Base-by-base conservation (phyloP, 2,329 filamentous ascomycete genomes). In the Stachybotrys chlorohalonatus region DNA sequence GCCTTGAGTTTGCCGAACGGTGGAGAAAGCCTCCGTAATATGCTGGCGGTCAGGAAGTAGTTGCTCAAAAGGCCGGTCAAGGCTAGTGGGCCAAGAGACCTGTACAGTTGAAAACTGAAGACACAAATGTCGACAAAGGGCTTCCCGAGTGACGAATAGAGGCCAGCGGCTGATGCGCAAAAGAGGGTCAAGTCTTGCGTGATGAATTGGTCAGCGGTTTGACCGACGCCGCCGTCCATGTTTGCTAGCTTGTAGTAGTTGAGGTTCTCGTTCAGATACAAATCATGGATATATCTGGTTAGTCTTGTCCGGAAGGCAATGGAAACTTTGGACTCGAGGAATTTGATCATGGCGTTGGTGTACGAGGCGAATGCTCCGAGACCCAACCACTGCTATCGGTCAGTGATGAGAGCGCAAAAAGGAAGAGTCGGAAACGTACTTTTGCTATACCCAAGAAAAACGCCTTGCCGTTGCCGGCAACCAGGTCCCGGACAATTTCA, bases 281-380 rank as follows among this genome's bases (percentile, higher is more conserved):
- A 75, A 65, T 99, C 94, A 71, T 99, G 94, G 53, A 99, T 96
- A 69, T 99, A 99, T 62, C 94, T 80, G 2, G 94, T 99, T 13
- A 99, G 79, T 11, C 94, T 84, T 5, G 94, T 99, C 47, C 94
- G 86, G 79, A 99, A 99, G 39, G 95, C 93, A 61, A 99, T 99
- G 7, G 93, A 96, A 53, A 99, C 91, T 75, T 99, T 99, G 52
- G 90, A 93, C 72, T 99, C 93, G 58, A 99, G 80, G 73, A 89
- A 99, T 71, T 97, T 97, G 78, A 99, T 99, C 88, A 95, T 96
- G 54, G 93, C 91, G 70, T 99, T 99, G 52, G 93, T 96, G 67
- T 99, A 99, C 0, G 93, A 95, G 8, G 92, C 93, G 59, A 97
- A 85, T 2, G 89, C 90, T 47, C 94, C 94, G 42, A 99, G 86